Conservation (phyloP, 345 rosid species). For the Melaleuca alternifolia region DNA sequence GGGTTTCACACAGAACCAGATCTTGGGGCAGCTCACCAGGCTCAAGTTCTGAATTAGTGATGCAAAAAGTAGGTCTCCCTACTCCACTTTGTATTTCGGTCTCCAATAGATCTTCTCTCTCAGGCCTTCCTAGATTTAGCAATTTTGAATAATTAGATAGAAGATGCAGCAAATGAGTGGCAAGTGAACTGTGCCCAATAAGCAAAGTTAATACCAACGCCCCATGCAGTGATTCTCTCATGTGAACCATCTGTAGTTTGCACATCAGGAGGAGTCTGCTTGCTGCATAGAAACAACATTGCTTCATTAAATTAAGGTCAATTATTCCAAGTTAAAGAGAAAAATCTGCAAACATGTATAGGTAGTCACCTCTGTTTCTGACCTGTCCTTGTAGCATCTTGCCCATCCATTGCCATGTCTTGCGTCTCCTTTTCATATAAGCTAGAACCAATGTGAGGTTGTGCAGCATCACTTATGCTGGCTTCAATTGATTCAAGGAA, state of each 20-base stretch:
- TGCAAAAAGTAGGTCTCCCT: constrained; percentile 5
- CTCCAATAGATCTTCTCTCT: constrained; percentile 37
- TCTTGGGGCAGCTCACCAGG: constrained; percentile 6
- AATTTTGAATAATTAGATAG: not conserved
- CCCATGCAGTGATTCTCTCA: constrained; percentile 13
- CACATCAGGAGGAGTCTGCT: constrained; percentile 17
- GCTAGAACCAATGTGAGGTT: not conserved
- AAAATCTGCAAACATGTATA: not conserved
- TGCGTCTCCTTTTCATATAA: not conserved
- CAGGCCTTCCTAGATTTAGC: constrained; percentile 16
- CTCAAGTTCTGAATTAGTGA: constrained; percentile 5
- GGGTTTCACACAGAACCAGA: constrained; percentile 13
- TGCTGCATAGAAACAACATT: constrained; percentile 17
- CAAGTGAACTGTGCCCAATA: too few relatives aligned
- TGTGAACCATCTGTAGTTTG: constrained; percentile 26
- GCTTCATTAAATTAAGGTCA: not conserved
- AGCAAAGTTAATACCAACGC: constrained; percentile 12
- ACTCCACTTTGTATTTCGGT: constrained; percentile 14
- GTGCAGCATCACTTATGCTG: not conserved
- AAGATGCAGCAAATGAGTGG: not conserved
- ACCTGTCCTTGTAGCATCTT: not conserved
- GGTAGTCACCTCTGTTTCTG: constrained; percentile 20
- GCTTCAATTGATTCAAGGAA: not conserved
- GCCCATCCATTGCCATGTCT: constrained; percentile 1
- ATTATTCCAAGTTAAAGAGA: not conserved